Percentiles rank a stretch among this genome's conserved stretches.
phyloP scores from a whole-genome alignment of 2,329 filamentous ascomycete genomes.

The Xylariales sp. region DNA sequence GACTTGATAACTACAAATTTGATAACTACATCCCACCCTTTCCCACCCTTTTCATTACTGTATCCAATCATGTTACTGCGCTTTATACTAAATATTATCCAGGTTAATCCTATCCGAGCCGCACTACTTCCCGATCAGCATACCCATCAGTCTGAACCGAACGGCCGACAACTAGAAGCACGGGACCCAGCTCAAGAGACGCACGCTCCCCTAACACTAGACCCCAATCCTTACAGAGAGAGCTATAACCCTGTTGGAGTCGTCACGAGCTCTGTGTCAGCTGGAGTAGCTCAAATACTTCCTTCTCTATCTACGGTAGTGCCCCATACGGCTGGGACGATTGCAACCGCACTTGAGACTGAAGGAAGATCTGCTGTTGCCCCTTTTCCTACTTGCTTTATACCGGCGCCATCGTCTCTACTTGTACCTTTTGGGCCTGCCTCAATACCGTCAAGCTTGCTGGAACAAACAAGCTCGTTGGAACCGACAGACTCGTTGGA shows the following conservation, averaged over 20 bases:
- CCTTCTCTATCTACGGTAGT: slow-evolving; percentile 20
- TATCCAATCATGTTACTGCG: slow-evolving; percentile 18
- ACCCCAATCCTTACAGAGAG: slow-evolving; percentile 16
- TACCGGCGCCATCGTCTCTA: slow-evolving; percentile 32
- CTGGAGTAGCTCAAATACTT: slow-evolving; percentile 30
- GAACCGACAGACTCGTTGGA: background rate
- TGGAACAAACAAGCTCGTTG: background rate
- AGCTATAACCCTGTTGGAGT: slow-evolving; percentile 23
- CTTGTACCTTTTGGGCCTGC: slow-evolving; percentile 18
- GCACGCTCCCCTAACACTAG: slow-evolving; percentile 13
- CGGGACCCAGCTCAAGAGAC: slow-evolving; percentile 10
- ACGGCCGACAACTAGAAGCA: slow-evolving; percentile 1
- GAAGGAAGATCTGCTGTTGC: slow-evolving; percentile 16
- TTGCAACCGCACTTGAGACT: slow-evolving; percentile 28
- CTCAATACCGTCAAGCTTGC: slow-evolving; percentile 15
- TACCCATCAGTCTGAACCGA: slow-evolving; percentile 4
- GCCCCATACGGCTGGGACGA: slow-evolving; percentile 28
- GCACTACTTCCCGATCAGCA: slow-evolving; percentile 14
- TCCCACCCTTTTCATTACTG: background rate
- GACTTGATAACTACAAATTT: too few relatives aligned
- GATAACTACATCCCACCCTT: too few relatives aligned
- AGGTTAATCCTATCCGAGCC: slow-evolving; percentile 18
- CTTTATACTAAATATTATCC: slow-evolving; percentile 23
- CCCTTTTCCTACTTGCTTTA: slow-evolving; percentile 27
- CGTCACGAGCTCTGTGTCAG: slow-evolving; percentile 24